Base-by-base conservation (phyloP, 768 basidiomycete genomes). In the Lyophyllum atratum region DNA sequence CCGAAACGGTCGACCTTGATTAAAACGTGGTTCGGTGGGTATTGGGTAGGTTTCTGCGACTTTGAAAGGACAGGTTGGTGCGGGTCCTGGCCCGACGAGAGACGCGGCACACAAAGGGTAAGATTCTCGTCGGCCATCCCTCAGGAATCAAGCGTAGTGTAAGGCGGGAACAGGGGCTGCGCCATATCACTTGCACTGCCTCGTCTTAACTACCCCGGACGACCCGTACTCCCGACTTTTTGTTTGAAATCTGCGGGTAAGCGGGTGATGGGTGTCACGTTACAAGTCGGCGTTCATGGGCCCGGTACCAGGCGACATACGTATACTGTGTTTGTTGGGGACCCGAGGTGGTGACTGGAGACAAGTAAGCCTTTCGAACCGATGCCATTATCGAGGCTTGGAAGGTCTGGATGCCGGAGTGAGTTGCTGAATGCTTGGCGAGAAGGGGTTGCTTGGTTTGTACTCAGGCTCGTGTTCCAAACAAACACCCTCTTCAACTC, bases 1-100 rank as follows among this genome's bases (percentile, higher is more conserved):
- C 87, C 87, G 64, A 89, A 89, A 17, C 83, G 79, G 54, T 88
- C 86, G 4, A 89, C 80, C 52, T 73, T 74, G 55, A 87, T 73
- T 15, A 87, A 64, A 39, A 87, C 74, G 54, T 83, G 78, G 68
- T 83, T 76, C 15, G 66, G 54, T 9, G 78, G 79, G 52, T 63
- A 66, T 2, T 65, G 50, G 1, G 53, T 44, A 2, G 70, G 66
- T 42, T 43, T 58, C 15, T 59, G 46, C 28, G 70, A 70, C 22
- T 34, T 29, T 25, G 64, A 66, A 10, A 74, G 44, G 25, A 69
- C 46, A 1, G 70, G 60, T 11, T 49, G 59, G 29, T 67, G 58
- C 12, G 65, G 61, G 51, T 69, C 59, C 37, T 61, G 63, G 2
- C 64, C 68, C 4, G 68, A 70, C 2, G 70, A 72, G 17, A 46